phyloP scores from a whole-genome alignment of 805 yeast species.

The Ogataea haglerorum region DNA sequence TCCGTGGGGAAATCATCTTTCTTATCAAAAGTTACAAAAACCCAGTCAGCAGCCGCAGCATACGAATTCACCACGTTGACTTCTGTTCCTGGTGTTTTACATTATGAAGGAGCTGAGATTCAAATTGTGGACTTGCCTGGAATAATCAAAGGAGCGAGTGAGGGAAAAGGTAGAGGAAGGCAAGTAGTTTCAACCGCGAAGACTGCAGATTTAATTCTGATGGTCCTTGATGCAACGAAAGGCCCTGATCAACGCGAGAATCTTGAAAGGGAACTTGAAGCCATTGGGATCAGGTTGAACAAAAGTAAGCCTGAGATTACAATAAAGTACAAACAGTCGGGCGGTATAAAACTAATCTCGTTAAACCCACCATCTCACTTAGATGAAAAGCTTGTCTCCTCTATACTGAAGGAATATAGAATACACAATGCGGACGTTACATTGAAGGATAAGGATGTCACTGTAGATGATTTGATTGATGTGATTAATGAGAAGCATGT shows the following conservation, averaged over 20 bases:
- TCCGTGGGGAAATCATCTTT: slow-evolving; percentile 96
- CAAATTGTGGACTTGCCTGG: slow-evolving; percentile 98
- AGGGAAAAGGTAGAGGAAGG: slow-evolving; percentile 96
- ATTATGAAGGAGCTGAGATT: slow-evolving; percentile 94
- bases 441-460: slow-evolving; percentile 81
- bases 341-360: slow-evolving; percentile 84
- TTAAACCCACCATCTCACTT: slow-evolving; percentile 78
- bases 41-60: slow-evolving; percentile 91
- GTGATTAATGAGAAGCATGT: slow-evolving; percentile 84
- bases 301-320: slow-evolving; percentile 76
- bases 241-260: slow-evolving; percentile 85
- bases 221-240: slow-evolving; percentile 95
- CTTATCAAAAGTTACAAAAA: slow-evolving; percentile 83
- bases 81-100: slow-evolving; percentile 93
- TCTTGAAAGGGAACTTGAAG: slow-evolving; percentile 83
- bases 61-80: slow-evolving; percentile 96
- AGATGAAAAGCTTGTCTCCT: slow-evolving; percentile 74
- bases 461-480: slow-evolving; percentile 92
- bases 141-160: slow-evolving; percentile 93
- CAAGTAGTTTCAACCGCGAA: slow-evolving; percentile 96
- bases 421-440: slow-evolving; percentile 92
- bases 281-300: slow-evolving; percentile 90
- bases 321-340: slow-evolving; percentile 77
- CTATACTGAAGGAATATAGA: slow-evolving; percentile 79
- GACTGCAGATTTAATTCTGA: slow-evolving; percentile 86